Conservation (phyloP, 2,329 filamentous ascomycete genomes). For the Fusarium floridanum region DNA sequence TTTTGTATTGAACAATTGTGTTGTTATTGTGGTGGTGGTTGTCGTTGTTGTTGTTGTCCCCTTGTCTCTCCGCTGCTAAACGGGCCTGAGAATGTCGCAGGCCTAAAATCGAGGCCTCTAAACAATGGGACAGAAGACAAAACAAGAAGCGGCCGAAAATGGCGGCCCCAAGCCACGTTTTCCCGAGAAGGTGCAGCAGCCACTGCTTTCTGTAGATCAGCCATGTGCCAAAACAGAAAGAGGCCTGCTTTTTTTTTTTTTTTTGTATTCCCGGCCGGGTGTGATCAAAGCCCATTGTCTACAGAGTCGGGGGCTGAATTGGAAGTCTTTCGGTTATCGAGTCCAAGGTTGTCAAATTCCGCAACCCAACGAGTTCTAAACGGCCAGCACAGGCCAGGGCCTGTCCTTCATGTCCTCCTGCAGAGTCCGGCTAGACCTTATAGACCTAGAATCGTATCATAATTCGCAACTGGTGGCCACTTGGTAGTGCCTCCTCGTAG, state of each 20-base stretch:
- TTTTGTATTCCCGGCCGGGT: constrained; percentile 2
- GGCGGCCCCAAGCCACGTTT: constrained; percentile 42
- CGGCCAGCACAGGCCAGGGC: constrained; percentile 7
- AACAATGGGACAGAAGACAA: constrained; percentile 35
- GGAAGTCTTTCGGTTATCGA: background rate
- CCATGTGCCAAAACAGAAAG: constrained; percentile 17
- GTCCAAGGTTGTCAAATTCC: constrained; percentile 11
- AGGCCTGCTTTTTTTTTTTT: background rate
- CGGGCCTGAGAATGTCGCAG: constrained; percentile 21
- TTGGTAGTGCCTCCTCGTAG: constrained; percentile 24
- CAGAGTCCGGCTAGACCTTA: constrained; percentile 16
- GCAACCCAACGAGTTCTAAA: constrained; percentile 9
- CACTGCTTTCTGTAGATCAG: constrained; percentile 34
- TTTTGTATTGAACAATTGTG: constrained; percentile 11
- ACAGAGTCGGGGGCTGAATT: background rate
- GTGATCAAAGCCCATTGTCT: constrained; percentile 5
- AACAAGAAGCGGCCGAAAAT: constrained; percentile 25
- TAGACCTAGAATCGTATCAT: constrained; percentile 36
- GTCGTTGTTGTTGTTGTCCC: constrained; percentile 11
- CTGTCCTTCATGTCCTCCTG: constrained; percentile 14
- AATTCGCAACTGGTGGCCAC: constrained; percentile 16
- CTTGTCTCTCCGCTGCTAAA: background rate
- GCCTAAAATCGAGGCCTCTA: constrained; percentile 24
- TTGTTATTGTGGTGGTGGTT: background rate
- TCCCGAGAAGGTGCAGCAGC: constrained; percentile 29